Base-by-base conservation (phyloP, 2,329 filamentous ascomycete species). In the Rasamsonia emersonii region DNA sequence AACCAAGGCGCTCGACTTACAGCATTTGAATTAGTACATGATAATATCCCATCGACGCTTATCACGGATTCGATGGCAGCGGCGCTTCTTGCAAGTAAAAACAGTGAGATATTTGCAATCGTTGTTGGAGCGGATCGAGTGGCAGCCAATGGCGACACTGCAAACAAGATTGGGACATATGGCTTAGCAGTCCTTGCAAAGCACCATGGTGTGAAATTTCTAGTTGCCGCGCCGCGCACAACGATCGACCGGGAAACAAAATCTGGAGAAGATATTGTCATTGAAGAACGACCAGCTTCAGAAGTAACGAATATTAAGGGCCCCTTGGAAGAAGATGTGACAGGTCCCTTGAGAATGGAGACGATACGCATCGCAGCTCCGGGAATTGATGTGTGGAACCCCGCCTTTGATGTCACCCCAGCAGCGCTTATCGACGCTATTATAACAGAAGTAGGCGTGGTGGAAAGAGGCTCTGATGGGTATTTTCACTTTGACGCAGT, bases 101-200 rank as follows among this genome's bases (percentile, higher is more conserved):
- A 70, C 21, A 71, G 77, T 51, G 77, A 79, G 49, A 83, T 98
- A 38, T 73, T 77, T 4, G 89, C 86, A 4, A 84, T 98, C 31
- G 80, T 98, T 18, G 91, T 98, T 0, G 91, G 91, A 17, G 91
- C 91, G 3, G 91, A 98, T 57, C 77, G 91, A 35, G 91, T 98
- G 9, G 91, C 89, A 18, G 83, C 86, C 30, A 98, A 98, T 50
- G 91, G 91, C 18, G 91, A 98, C 62, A 96, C 91, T 0, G 91
- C 91, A 35, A 98, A 98, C 67, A 98, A 98, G 67, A 93, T 98
- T 40, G 91, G 91, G 31, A 98, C 91, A 1, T 96, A 98, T 56
- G 74, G 80, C 33, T 72, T 98, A 3, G 86, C 91, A 3, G 86
- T 96, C n/a, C 71, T 94, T 18, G 91, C 91, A 14, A 79, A 73